Evolutionary conservation across 2,329 filamentous ascomycete genomes (phyloP), one percentile per base, ranked within the genome.

Genomic region (Zalaria sp.): DNA sequence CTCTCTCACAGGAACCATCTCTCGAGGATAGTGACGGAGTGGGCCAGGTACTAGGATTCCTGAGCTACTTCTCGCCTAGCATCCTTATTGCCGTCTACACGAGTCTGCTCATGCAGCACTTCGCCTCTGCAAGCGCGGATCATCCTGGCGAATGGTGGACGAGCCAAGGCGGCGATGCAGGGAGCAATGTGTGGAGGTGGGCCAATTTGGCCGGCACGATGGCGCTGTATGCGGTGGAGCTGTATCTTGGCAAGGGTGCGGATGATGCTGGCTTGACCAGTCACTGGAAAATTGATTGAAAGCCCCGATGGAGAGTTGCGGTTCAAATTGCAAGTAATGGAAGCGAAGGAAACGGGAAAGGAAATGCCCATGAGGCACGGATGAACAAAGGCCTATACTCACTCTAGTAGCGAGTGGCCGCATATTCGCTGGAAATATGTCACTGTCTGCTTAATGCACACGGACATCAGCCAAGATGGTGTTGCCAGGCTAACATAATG

Each of bases 11-110:
- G 49, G 87, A 93, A 56, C 84, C 85, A 2, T 81, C 79, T 32
- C 72, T 93, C 34, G 87, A 94, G 44, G 89, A 96, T 48, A 50
- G 43, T 18, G 87, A 94, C 53, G 80, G 80, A 5, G 85, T 87
- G 25, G 84, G 79, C 51, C 81, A 80, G 51, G 67, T 94, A 4
- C 66, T 96, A 10, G 84, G 82, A 1, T 76, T 95, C 48, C 67
- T 96, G 34, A 91, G 82, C 52, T 95, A 88, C 77, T 96, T 95
- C 64, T 91, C 85, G 11, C 89, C 91, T 0, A 93, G 84, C 25
- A 93, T 96, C 43, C 71, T 98, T 42, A 89, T 98, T 46, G 83
- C 91, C 3, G 88, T 96, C 27, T 98, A 98, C 62, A 98, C 91
- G 2, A 95, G 88, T 61, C 66, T 98, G 39, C 66, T 98, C 29